Percentiles rank a stretch among this genome's conserved stretches.
Evolutionary conservation across 176 grass and related monocot species (phyloP).

Genomic region (Pontederia paniculata): DNA sequence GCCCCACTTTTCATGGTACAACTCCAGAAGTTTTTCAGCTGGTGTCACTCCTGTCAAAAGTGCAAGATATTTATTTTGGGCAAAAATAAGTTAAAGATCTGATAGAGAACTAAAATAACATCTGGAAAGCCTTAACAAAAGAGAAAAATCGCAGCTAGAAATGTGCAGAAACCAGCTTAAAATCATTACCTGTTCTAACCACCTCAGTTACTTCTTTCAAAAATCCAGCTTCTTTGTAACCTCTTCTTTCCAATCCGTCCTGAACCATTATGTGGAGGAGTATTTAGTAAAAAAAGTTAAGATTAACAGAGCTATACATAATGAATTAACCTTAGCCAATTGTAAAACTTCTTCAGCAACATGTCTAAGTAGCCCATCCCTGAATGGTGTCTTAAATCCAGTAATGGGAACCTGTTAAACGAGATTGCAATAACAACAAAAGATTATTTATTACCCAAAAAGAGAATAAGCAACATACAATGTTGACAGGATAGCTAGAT

Average conservation of each 20-base stretch:
- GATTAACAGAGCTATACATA: not conserved
- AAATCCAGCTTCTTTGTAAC: conserved; percentile 94
- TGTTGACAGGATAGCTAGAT: too few species aligned
- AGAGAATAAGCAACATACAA: not conserved
- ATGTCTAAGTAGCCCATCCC: conserved; percentile 71
- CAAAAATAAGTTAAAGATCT: not conserved
- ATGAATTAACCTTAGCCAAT: conserved; percentile 56
- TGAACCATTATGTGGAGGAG: conserved; percentile 25
- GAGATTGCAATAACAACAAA: not conserved
- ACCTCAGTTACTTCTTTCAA: conserved; percentile 68
- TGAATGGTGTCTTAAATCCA: conserved; percentile 88
- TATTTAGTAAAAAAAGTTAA: not conserved
- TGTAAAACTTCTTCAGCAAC: conserved; percentile 85
- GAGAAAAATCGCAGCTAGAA: too few species aligned
- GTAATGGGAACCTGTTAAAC: conserved; percentile 55
- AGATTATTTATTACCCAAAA: not conserved
- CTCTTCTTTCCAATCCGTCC: conserved; percentile 96
- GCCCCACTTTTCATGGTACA: conserved; percentile 82
- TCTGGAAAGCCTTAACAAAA: not conserved
- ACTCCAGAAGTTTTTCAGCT: conserved; percentile 72
- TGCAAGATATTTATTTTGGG: not conserved
- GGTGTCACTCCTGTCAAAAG: conserved; percentile 60
- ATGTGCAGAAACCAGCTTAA: not conserved
- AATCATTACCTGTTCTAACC: conserved; percentile 48
- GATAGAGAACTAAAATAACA: not conserved